These are phyloP conservation scores for Cardamine occulta DNA, from an alignment of 345 rosid genomes.

Conservation along the genomic window DNA sequence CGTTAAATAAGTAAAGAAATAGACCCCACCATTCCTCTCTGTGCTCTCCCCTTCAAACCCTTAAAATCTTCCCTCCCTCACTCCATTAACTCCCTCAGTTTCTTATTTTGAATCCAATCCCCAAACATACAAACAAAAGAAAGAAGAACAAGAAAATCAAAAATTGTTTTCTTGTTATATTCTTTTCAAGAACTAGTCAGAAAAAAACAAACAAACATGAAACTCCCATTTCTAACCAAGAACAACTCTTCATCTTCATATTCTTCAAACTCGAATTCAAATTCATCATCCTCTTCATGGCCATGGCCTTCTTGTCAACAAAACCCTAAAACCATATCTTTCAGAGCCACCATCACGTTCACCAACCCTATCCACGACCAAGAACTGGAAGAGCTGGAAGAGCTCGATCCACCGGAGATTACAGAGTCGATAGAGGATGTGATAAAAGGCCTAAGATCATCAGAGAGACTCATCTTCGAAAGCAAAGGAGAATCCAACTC, in stretches of 20 bases:
- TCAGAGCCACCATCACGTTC: constrained; percentile 45
- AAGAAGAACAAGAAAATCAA: background rate
- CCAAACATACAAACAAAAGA: background rate
- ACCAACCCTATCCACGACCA: constrained; percentile 42
- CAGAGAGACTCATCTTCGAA: constrained; percentile 69
- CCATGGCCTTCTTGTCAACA: constrained; percentile 85
- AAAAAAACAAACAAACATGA: constrained; percentile 48
- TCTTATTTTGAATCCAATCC: constrained; percentile 42
- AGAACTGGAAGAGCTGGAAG: constrained; percentile 40
- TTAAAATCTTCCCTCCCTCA: constrained; percentile 46
- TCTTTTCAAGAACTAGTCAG: background rate
- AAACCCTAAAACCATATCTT: constrained; percentile 79
- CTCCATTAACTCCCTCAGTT: constrained; percentile 30
- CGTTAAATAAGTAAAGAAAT: constrained; percentile 28
- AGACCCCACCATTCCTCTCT: constrained; percentile 42
- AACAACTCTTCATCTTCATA: constrained; percentile 38
- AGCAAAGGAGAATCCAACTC: constrained; percentile 73
- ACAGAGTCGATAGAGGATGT: constrained; percentile 53
- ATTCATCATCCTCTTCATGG: constrained; percentile 63
- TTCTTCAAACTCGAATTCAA: constrained; percentile 33
- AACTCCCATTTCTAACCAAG: constrained; percentile 61
- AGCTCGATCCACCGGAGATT: constrained; percentile 45
- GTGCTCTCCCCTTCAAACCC: constrained; percentile 37
- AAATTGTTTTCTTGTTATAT: constrained; percentile 13
- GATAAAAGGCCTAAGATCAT: constrained; percentile 55